A percentile compares a stretch with the other conserved stretches of the same genome.
Conservation (phyloP, 306 rosid species). For the Cicer judaicum region DNA sequence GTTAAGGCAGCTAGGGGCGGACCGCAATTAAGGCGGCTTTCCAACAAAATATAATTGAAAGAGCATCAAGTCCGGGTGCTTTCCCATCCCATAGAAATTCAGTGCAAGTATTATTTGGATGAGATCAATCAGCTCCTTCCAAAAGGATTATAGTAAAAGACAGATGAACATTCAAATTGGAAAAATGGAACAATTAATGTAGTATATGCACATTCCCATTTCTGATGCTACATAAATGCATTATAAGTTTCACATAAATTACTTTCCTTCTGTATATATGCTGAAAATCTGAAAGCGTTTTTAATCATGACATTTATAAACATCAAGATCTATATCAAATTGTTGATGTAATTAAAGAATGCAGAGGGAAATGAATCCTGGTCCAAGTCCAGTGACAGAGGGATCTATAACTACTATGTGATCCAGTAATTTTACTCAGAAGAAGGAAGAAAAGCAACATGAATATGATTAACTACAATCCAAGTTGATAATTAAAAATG, state of each 20-base stretch:
- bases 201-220: neutral
- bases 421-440: conserved; percentile 12
- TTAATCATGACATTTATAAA: conserved; percentile 20
- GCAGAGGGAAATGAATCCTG: too few relatives aligned
- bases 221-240: neutral
- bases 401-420: neutral
- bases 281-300: conserved; percentile 14
- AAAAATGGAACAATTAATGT: conserved; percentile 2
- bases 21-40: neutral
- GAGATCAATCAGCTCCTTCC: neutral
- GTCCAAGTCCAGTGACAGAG: too few relatives aligned
- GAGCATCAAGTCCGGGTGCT: conserved; percentile 9
- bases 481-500: conserved; percentile 3
- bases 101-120: neutral
- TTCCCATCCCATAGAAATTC: conserved; percentile 7
- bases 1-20: neutral
- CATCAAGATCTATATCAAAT: conserved; percentile 2
- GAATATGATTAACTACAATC: neutral
- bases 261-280: conserved; percentile 2
- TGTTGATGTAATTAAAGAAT: neutral
- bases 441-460: neutral
- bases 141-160: neutral
- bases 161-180: conserved; percentile 5
- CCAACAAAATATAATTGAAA: conserved; percentile 15
- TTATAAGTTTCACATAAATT: conserved; percentile 16